Percentiles rank a stretch among this genome's conserved stretches.
These are phyloP conservation scores for Penicillium thymicola DNA, from an alignment of 2,329 filamentous ascomycete species.

Conservation along the genomic window DNA sequence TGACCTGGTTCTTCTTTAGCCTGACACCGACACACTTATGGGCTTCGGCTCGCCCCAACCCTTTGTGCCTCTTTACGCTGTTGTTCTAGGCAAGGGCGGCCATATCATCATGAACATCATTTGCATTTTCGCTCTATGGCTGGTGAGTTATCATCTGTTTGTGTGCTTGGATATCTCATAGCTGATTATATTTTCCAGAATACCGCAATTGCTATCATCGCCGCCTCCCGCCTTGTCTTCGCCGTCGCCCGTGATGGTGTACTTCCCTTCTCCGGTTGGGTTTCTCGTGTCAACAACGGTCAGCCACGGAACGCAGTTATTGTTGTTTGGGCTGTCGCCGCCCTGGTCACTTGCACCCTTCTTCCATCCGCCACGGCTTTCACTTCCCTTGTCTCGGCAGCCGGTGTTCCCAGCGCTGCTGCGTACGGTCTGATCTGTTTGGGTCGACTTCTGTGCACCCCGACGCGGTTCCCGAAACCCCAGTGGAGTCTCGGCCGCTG, in stretches of 20 bases:
- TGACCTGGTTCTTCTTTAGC: conserved; percentile 34
- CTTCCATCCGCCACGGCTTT: conserved; percentile 55
- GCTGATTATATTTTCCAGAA: conserved; percentile 38
- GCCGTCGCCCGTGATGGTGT: conserved; percentile 61
- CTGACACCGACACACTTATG: conserved; percentile 53
- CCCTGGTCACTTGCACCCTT: conserved; percentile 58
- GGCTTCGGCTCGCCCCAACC: conserved; percentile 55
- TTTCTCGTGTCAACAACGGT: conserved; percentile 53
- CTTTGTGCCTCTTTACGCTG: conserved; percentile 58
- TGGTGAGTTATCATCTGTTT: conserved; percentile 11
- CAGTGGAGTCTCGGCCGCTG: conserved; percentile 47
- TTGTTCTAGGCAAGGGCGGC: conserved; percentile 54
- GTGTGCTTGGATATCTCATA: neutral
- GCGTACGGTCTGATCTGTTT: conserved; percentile 54
- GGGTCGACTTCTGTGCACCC: conserved; percentile 48
- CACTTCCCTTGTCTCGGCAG: conserved; percentile 53
- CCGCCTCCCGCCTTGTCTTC: conserved; percentile 60
- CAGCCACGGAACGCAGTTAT: conserved; percentile 60
- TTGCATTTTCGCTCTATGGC: conserved; percentile 31
- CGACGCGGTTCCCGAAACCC: conserved; percentile 32
- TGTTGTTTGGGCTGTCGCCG: conserved; percentile 55
- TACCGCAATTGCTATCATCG: conserved; percentile 58
- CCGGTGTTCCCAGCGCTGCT: conserved; percentile 52
- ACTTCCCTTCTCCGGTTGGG: conserved; percentile 58
- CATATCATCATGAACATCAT: conserved; percentile 63